Conservation (phyloP, 1,139 yeast genomes). For the Yamadazyma atmosphaerica region DNA sequence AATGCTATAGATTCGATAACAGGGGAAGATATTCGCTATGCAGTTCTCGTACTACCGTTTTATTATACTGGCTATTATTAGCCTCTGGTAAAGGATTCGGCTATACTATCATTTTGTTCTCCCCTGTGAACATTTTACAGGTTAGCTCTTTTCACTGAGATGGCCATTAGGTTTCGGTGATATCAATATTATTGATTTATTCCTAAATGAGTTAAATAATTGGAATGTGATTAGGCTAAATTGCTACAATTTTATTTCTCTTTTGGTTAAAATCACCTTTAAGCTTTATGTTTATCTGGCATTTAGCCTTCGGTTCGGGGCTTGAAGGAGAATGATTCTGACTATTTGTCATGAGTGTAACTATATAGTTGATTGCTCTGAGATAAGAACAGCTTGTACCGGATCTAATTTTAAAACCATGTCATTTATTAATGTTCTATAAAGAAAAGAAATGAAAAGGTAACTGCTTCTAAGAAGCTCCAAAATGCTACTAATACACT, state of each 20-base stretch:
- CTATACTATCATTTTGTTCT: neutral
- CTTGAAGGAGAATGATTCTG: no score
- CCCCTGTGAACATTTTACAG: neutral
- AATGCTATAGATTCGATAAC: neutral
- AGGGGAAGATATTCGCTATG: neutral
- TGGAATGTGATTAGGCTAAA: neutral
- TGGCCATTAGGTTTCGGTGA: neutral
- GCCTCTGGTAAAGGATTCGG: neutral
- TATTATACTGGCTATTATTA: neutral
- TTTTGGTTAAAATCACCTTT: neutral
- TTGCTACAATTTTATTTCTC: neutral
- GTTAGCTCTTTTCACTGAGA: neutral
- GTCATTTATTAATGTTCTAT: conserved; percentile 2
- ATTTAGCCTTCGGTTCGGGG: neutral
- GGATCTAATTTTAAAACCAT: neutral
- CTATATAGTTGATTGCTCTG: neutral
- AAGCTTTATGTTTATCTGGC: neutral
- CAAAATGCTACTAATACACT: conserved; percentile 3
- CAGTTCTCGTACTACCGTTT: neutral
- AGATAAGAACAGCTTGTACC: neutral
- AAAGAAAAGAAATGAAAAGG: conserved; percentile 1
- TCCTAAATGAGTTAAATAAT: neutral
- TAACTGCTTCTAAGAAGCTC: neutral
- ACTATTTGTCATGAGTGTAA: no score
- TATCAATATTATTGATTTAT: neutral